These are phyloP conservation scores for Wickerhamiella spandovensis DNA, from an alignment of 805 yeast species.

Conservation along the genomic window DNA sequence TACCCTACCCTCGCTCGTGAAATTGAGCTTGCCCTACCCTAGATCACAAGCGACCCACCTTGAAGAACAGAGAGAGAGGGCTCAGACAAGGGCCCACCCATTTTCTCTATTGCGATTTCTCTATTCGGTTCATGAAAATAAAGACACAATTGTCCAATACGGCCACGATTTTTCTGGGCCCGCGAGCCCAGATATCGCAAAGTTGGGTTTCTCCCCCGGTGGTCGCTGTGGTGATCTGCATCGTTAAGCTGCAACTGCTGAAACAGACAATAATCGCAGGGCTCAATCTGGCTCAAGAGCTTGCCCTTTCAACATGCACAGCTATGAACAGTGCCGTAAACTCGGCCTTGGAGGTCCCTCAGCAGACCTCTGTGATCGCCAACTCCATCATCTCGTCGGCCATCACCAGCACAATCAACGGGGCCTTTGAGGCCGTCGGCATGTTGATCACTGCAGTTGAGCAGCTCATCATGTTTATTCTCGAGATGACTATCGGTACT, in stretches of 20 bases:
- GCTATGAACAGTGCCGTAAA: slow-evolving; percentile 30
- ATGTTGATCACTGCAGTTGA: slow-evolving; percentile 44
- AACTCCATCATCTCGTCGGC: slow-evolving; percentile 39
- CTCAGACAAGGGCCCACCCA: not conserved
- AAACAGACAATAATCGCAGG: slow-evolving; percentile 32
- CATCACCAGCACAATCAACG: slow-evolving; percentile 36
- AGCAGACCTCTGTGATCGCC: slow-evolving; percentile 40
- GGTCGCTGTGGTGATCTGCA: slow-evolving; percentile 38
- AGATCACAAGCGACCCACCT: too few species aligned
- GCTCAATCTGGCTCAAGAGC: slow-evolving; percentile 28
- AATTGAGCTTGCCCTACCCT: not conserved
- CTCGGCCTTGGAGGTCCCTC: slow-evolving; percentile 37
- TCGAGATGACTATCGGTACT: slow-evolving; percentile 73
- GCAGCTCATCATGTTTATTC: slow-evolving; percentile 43
- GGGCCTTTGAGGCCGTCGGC: slow-evolving; percentile 31
- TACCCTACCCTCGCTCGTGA: too few species aligned
- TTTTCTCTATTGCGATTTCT: not conserved
- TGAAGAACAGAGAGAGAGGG: not conserved
- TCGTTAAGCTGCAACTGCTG: slow-evolving; percentile 50
- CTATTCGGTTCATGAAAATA: not conserved
- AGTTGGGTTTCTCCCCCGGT: slow-evolving; percentile 46
- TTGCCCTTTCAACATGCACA: slow-evolving; percentile 34
- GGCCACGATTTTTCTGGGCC: slow-evolving; percentile 19
- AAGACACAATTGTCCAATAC: not conserved
- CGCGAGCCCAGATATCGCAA: slow-evolving; percentile 24